Percentiles rank a stretch among this genome's conserved stretches.
These are phyloP conservation scores for Metschnikowia anglica DNA, from an alignment of 805 yeast species.

Conservation along the genomic window DNA sequence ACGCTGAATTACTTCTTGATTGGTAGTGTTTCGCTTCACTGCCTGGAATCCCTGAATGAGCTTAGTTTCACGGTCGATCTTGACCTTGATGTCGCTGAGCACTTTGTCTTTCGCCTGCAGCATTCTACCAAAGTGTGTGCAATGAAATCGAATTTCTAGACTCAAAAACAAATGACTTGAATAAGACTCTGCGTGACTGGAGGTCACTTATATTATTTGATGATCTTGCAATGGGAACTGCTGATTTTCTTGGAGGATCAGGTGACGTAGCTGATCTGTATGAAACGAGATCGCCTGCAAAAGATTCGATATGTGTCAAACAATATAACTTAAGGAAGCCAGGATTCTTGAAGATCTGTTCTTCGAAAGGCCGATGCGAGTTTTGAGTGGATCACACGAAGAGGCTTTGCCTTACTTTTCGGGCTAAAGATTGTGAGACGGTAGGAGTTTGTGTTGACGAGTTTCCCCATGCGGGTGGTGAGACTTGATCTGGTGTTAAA, in stretches of 20 bases:
- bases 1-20: constrained; percentile 80
- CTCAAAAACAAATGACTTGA: no score
- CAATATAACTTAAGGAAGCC: neutral
- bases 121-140: constrained; percentile 14
- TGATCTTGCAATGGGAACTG: neutral
- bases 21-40: constrained; percentile 73
- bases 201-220: neutral
- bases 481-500: constrained; percentile 1
- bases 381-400: no score
- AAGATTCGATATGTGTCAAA: neutral
- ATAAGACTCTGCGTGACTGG: no score
- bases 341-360: neutral
- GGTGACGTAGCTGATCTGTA: neutral
- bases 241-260: neutral
- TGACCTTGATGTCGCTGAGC: constrained; percentile 69
- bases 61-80: constrained; percentile 85
- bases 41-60: constrained; percentile 85
- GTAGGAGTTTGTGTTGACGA: constrained; percentile 17
- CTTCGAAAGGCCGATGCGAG: no score
- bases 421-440: neutral
- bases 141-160: no score
- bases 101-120: constrained; percentile 29
- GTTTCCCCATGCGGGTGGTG: constrained; percentile 14
- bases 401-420: no score
- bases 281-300: neutral